Conservation (phyloP, 768 basidiomycete species). For the Suillus alpinus region DNA sequence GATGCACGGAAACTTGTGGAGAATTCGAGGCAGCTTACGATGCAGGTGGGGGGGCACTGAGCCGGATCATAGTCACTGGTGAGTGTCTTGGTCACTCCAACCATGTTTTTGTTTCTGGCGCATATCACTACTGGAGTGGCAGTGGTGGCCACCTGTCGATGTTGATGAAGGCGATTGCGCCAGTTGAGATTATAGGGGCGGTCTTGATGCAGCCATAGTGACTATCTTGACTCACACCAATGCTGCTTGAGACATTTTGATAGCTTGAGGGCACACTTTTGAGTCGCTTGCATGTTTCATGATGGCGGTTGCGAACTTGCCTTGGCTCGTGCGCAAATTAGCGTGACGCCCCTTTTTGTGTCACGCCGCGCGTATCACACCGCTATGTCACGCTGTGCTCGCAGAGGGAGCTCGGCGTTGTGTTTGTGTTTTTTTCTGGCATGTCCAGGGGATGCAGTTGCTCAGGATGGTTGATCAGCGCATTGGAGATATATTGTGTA, state of each 20-base stretch:
- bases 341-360: conserved; percentile 28
- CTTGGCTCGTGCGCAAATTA: conserved; percentile 11
- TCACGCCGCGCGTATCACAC: conserved; percentile 20
- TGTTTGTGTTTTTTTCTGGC: not conserved
- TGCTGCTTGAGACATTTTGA: conserved; percentile 19
- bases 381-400: conserved; percentile 8
- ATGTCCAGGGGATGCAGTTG: not conserved
- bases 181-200: conserved; percentile 7
- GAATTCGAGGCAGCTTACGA: conserved; percentile 1
- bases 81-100: conserved; percentile 33
- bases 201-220: conserved; percentile 12
- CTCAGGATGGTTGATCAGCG: not conserved
- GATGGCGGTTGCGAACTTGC: conserved; percentile 31
- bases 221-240: conserved; percentile 28
- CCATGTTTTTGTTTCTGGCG: conserved; percentile 22
- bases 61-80: conserved; percentile 18
- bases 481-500: not conserved
- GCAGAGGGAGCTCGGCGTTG: not conserved
- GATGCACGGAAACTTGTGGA: conserved; percentile 1
- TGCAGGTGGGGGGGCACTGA: not conserved
- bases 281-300: conserved; percentile 21
- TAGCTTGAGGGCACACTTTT: conserved; percentile 24
- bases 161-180: conserved; percentile 4
- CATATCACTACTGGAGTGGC: conserved; percentile 12
- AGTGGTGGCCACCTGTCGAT: conserved; percentile 2